These are phyloP conservation scores for Guyanaporus albipodus DNA, from an alignment of 768 basidiomycete genomes.

Conservation along the genomic window DNA sequence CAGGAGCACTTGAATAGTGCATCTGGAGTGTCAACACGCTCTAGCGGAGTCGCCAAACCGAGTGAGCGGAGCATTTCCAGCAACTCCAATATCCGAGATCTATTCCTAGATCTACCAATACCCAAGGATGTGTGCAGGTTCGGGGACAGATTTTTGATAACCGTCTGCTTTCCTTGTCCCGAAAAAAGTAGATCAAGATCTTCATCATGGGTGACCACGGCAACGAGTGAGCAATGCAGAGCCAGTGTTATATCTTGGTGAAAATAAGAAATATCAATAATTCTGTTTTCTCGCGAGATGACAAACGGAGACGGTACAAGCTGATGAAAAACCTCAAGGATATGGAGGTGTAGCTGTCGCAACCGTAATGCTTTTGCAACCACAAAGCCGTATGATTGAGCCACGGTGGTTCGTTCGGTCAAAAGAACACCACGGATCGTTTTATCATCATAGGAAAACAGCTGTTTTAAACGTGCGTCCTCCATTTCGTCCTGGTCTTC, in stretches of 20 bases:
- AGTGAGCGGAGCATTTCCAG: slow-evolving; percentile 56
- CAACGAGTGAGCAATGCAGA: slow-evolving; percentile 62
- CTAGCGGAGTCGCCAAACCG: slow-evolving; percentile 57
- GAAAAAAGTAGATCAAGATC: slow-evolving; percentile 53
- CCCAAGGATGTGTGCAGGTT: slow-evolving; percentile 50
- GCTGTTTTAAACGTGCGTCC: slow-evolving; percentile 46
- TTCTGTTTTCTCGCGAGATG: slow-evolving; percentile 48
- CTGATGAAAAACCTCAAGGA: slow-evolving; percentile 45
- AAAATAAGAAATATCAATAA: slow-evolving; percentile 60
- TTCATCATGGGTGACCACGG: slow-evolving; percentile 52
- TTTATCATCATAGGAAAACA: slow-evolving; percentile 50
- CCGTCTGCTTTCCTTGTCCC: slow-evolving; percentile 44
- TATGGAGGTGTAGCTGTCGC: slow-evolving; percentile 57
- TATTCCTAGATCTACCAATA: slow-evolving; percentile 55
- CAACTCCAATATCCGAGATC: slow-evolving; percentile 57
- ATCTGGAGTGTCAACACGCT: slow-evolving; percentile 36
- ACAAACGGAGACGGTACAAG: slow-evolving; percentile 38
- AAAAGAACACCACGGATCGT: slow-evolving; percentile 59
- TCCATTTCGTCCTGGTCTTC: slow-evolving; percentile 41
- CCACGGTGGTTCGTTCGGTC: slow-evolving; percentile 65
- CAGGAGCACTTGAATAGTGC: slow-evolving; percentile 47
- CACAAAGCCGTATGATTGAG: slow-evolving; percentile 73
- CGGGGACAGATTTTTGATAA: slow-evolving; percentile 51
- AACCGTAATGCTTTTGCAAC: slow-evolving; percentile 63
- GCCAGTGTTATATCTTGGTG: slow-evolving; percentile 60